These are phyloP conservation scores for Backusella psychrophila DNA, from an alignment of 192 early-diverging fungal genomes.

Conservation along the genomic window DNA sequence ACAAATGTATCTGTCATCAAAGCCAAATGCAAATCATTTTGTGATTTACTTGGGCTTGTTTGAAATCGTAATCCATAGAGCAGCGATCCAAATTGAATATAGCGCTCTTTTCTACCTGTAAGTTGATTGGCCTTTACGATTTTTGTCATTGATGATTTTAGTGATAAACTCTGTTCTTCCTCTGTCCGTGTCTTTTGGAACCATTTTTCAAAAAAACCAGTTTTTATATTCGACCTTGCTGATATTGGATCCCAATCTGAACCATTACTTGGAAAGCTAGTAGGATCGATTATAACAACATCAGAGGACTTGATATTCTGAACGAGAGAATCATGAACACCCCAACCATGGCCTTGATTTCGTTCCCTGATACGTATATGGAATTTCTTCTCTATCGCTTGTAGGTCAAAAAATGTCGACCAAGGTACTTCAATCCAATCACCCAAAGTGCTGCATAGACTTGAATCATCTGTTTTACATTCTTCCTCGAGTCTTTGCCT, in stretches of 20 bases:
- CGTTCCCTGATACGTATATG: slow-evolving; percentile 20
- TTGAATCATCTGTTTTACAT: not conserved
- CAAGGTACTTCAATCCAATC: slow-evolving; percentile 27
- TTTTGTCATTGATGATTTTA: not conserved
- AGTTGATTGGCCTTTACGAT: slow-evolving; percentile 1
- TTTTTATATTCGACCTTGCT: not conserved
- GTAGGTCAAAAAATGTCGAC: slow-evolving; percentile 28
- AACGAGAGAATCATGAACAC: not conserved
- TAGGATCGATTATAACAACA: slow-evolving; percentile 19
- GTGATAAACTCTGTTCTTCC: not conserved
- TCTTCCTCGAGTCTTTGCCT: not conserved
- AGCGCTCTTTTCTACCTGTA: not conserved
- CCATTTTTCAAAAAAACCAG: not conserved
- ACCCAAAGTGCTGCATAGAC: not conserved
- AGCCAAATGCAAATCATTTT: slow-evolving; percentile 8
- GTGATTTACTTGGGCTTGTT: not conserved
- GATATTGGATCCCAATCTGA: slow-evolving; percentile 10
- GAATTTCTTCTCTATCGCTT: slow-evolving; percentile 11
- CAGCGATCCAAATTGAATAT: slow-evolving; percentile 28
- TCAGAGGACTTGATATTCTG: not conserved
- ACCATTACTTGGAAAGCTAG: slow-evolving; percentile 19
- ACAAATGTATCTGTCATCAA: slow-evolving; percentile 10
- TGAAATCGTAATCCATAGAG: slow-evolving; percentile 17
- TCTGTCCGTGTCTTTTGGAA: not conserved
- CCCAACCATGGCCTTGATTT: slow-evolving; percentile 10